phyloP scores from a whole-genome alignment of 164 flowering plant species.

The Dillenia suffruticosa region DNA sequence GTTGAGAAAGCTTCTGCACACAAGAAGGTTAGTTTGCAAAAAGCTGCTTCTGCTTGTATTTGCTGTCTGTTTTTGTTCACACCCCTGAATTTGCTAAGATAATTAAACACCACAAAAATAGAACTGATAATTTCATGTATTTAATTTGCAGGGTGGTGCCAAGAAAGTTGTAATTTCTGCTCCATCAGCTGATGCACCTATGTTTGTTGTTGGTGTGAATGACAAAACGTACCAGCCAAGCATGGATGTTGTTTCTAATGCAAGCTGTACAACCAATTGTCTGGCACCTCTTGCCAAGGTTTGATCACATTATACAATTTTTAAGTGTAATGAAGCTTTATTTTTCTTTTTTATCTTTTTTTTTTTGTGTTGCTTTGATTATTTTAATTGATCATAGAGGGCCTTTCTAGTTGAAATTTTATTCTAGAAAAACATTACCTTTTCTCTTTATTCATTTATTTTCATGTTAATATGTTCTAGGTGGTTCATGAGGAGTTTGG shows the following conservation, averaged over 20 bases:
- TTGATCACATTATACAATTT: conserved; percentile 5
- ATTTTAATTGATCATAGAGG: too few species aligned
- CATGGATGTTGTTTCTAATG: conserved; percentile 97
- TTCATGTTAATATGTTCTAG: conserved; percentile 29
- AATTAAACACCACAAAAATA: too few species aligned
- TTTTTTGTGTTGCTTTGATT: too few species aligned
- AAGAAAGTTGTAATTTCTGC: conserved; percentile 96
- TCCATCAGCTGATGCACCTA: conserved; percentile 99
- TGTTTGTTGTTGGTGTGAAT: conserved; percentile 98
- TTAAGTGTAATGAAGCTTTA: too few species aligned
- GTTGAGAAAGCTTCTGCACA: conserved; percentile 78
- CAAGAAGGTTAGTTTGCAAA: conserved; percentile 48
- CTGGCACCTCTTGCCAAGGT: conserved; percentile 97
- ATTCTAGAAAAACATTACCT: too few species aligned
- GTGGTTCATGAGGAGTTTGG: conserved; percentile 99
- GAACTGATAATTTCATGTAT: conserved; percentile 1
- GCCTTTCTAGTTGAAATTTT: too few species aligned
- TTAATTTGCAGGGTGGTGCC: conserved; percentile 81
- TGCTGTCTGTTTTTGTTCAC: conserved; percentile 1
- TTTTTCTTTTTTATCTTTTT: too few species aligned
- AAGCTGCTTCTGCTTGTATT: neutral
- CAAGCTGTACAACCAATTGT: conserved; percentile 97
- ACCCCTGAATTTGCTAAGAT: neutral
- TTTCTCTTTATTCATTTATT: neutral
- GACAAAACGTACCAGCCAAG: conserved; percentile 73